phyloP scores from a whole-genome alignment of 148 eudicot species.

The Heliosperma pusillum region DNA sequence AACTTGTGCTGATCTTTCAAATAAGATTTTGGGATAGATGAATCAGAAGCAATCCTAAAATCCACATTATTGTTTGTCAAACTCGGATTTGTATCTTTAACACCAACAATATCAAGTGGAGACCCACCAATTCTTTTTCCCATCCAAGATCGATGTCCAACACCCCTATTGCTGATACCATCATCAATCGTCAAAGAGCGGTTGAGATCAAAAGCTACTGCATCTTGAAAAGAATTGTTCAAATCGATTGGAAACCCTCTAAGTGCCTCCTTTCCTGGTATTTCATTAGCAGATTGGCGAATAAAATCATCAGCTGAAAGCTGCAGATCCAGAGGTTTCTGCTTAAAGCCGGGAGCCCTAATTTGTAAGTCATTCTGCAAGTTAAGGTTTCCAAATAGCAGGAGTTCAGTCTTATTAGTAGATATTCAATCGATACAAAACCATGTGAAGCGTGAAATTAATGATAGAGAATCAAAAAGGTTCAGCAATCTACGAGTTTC shows the following conservation, averaged over 20 bases:
- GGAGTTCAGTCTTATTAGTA: slow-evolving; percentile 30
- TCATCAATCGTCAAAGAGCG: slow-evolving; percentile 37
- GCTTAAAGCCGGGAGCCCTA: slow-evolving; percentile 16
- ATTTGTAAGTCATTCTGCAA: slow-evolving; percentile 16
- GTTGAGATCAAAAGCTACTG: slow-evolving; percentile 26
- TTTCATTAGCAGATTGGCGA: slow-evolving; percentile 18
- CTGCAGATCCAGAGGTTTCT: slow-evolving; percentile 39
- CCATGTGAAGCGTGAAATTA: neutral
- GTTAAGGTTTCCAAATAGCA: slow-evolving; percentile 17
- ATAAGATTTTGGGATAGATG: slow-evolving; percentile 10
- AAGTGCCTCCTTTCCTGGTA: slow-evolving; percentile 19
- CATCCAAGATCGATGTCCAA: slow-evolving; percentile 18
- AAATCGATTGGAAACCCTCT: slow-evolving; percentile 10
- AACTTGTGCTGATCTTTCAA: slow-evolving; percentile 18
- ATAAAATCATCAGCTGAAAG: slow-evolving; percentile 35
- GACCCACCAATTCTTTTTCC: slow-evolving; percentile 19
- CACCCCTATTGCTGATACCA: slow-evolving; percentile 17
- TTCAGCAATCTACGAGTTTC: neutral
- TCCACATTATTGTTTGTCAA: slow-evolving; percentile 18
- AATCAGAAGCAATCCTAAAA: slow-evolving; percentile 11
- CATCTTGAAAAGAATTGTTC: slow-evolving; percentile 10
- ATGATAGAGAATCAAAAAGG: neutral
- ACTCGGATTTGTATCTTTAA: slow-evolving; percentile 34
- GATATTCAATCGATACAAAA: neutral
- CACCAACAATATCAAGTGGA: slow-evolving; percentile 34